Conservation (phyloP, 2,329 filamentous ascomycete species). For the Lanzia echinophila region DNA sequence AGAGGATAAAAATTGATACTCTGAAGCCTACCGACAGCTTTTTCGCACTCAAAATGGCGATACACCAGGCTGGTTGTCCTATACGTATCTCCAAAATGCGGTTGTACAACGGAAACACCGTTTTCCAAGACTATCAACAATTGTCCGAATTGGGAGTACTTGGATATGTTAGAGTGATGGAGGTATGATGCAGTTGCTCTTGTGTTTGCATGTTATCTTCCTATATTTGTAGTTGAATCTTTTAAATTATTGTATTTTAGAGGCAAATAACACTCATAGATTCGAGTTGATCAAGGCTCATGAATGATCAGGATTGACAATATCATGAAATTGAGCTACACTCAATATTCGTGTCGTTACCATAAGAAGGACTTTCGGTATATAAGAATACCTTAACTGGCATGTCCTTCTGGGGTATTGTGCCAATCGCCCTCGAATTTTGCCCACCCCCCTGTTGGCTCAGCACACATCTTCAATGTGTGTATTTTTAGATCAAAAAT, state of each 20-base stretch:
- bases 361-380: no score
- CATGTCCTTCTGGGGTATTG: slow-evolving; percentile 10
- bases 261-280: no score
- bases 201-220: not conserved
- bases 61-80: not conserved
- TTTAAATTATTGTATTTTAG: no score
- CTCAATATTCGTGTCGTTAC: no score
- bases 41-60: not conserved
- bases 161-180: not conserved
- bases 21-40: not conserved
- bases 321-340: no score
- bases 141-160: not conserved
- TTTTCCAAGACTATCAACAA: not conserved
- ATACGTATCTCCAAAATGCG: not conserved
- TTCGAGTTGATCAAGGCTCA: no score
- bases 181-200: not conserved
- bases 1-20: not conserved
- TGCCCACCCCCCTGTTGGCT: slow-evolving; percentile 48
- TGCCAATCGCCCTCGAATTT: slow-evolving; percentile 47
- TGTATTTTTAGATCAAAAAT: slow-evolving; percentile 51
- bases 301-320: no score
- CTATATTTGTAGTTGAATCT: not conserved
- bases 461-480: slow-evolving; percentile 44
- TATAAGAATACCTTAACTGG: not conserved
- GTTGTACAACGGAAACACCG: not conserved